A percentile compares a stretch with the other conserved stretches of the same genome.
Conservation (phyloP, 164 flowering plant species). For the Stephania cephalantha region DNA sequence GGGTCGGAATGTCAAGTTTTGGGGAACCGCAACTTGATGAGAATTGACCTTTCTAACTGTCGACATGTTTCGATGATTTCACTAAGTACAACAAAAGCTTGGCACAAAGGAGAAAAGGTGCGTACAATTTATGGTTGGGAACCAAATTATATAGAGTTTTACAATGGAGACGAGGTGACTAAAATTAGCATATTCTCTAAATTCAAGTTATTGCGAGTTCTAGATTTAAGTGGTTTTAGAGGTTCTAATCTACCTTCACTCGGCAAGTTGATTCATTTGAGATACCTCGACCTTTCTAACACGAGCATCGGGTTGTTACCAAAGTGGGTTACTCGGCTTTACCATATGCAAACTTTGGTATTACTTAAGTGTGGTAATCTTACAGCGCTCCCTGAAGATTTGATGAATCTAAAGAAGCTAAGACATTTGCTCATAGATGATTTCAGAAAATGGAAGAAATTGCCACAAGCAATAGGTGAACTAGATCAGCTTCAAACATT, state of each 20-base stretch:
- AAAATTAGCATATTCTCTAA: too few species aligned
- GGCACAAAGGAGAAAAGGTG: too few species aligned
- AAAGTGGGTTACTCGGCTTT: not conserved
- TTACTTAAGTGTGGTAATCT: not conserved
- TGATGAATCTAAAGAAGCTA: not conserved
- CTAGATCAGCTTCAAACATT: constrained; percentile 16
- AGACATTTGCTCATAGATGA: not conserved
- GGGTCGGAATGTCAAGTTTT: not conserved
- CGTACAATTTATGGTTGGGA: too few species aligned
- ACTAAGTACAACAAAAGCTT: too few species aligned
- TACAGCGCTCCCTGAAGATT: not conserved
- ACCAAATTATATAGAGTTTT: too few species aligned
- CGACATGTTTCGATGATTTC: too few species aligned
- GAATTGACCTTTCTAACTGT: too few species aligned
- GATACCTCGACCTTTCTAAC: constrained; percentile 12
- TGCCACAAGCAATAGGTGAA: not conserved
- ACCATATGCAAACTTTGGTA: not conserved
- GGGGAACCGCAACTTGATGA: not conserved
- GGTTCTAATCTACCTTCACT: constrained; percentile 3
- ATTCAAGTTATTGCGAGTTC: too few species aligned
- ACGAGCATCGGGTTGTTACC: not conserved
- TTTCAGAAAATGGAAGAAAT: too few species aligned
- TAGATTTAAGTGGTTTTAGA: not conserved
- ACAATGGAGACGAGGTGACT: too few species aligned
- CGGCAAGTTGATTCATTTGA: not conserved